phyloP scores from a whole-genome alignment of 2,329 filamentous ascomycete genomes.

The Cladosporium sp. region DNA sequence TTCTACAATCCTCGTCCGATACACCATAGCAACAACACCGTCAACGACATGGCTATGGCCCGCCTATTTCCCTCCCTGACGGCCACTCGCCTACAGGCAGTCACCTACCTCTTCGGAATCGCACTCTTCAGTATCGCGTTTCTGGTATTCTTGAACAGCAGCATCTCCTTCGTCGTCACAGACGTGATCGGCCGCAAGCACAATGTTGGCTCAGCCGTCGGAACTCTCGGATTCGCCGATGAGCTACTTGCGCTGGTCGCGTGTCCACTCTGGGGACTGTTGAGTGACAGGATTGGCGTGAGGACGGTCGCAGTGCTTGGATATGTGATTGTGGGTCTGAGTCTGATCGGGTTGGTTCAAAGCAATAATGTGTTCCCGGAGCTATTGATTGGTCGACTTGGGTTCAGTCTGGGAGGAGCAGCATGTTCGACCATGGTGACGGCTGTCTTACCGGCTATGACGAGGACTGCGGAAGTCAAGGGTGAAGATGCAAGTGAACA shows the following conservation, averaged over 20 bases:
- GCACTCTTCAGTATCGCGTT: slow-evolving; percentile 85
- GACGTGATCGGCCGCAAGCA: slow-evolving; percentile 71
- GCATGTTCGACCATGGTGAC: slow-evolving; percentile 92
- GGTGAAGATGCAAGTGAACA: slow-evolving; percentile 13
- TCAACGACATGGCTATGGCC: slow-evolving; percentile 18
- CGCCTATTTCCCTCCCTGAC: slow-evolving; percentile 41
- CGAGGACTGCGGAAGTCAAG: slow-evolving; percentile 26
- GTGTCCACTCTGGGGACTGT: slow-evolving; percentile 72
- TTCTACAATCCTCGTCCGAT: background rate
- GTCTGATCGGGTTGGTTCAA: slow-evolving; percentile 77
- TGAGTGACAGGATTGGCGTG: slow-evolving; percentile 73
- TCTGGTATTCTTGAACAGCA: slow-evolving; percentile 83
- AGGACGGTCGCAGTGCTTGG: slow-evolving; percentile 62
- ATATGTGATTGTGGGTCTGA: slow-evolving; percentile 73
- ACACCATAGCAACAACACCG: background rate
- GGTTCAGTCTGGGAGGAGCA: slow-evolving; percentile 90
- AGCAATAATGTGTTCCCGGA: slow-evolving; percentile 84
- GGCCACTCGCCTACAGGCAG: slow-evolving; percentile 52
- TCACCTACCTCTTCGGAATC: slow-evolving; percentile 74
- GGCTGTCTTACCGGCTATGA: slow-evolving; percentile 75
- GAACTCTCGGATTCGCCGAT: slow-evolving; percentile 79
- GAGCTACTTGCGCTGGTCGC: slow-evolving; percentile 77
- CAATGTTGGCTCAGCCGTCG: slow-evolving; percentile 73
- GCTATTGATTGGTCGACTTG: slow-evolving; percentile 72
- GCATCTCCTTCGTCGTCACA: slow-evolving; percentile 78